Evolutionary conservation across 2,329 filamentous ascomycete species (phyloP).

Genomic region (Curvularia lunata): DNA sequence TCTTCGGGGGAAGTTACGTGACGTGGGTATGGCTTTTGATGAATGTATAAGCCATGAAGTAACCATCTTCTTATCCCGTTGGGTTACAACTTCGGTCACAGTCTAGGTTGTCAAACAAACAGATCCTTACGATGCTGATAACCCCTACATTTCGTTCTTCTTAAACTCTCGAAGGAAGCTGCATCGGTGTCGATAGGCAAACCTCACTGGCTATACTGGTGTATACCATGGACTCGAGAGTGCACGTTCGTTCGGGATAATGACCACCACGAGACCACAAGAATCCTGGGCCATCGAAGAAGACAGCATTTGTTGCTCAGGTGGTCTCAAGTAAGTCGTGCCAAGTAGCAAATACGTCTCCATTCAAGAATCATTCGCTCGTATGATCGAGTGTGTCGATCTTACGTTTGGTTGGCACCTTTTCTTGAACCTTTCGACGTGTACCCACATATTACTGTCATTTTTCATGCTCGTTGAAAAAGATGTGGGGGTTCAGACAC

Average conservation of each 20-base stretch:
- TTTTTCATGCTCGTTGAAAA: neutral
- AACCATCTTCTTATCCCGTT: neutral
- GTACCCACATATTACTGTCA: neutral
- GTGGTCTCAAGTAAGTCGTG: neutral
- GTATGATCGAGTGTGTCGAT: neutral
- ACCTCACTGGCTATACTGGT: neutral
- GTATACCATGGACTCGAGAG: neutral
- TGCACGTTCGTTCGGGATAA: neutral
- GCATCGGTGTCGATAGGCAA: too few species aligned
- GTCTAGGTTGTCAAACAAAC: neutral
- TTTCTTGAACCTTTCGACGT: neutral
- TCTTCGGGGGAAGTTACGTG: too few species aligned
- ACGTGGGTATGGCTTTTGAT: too few species aligned
- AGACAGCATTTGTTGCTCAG: neutral
- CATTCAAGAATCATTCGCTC: neutral
- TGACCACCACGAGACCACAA: neutral
- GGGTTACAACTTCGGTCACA: neutral
- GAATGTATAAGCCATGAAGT: neutral
- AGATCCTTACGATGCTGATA: neutral
- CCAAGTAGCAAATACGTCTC: neutral
- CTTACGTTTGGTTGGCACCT: neutral
- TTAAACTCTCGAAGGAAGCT: too few species aligned
- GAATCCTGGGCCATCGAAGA: neutral
- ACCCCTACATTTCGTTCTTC: too few species aligned
- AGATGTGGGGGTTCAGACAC: neutral